Percentiles rank a stretch among this genome's conserved stretches.
Evolutionary conservation across 108 stramenopile genomes (phyloP).

Genomic region (Cyclotella baltica): DNA sequence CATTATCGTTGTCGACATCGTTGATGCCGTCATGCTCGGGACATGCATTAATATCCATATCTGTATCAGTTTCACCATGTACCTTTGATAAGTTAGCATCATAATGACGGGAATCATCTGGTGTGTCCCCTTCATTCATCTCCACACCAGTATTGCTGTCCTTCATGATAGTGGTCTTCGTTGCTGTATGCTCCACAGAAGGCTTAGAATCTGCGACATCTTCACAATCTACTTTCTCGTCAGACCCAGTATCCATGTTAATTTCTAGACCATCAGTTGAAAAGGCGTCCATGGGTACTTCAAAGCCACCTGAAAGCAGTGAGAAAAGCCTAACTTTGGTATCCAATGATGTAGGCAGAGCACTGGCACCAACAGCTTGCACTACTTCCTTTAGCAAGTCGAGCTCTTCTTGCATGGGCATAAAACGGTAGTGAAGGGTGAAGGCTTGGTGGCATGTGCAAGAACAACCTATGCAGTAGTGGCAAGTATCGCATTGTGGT

Average conservation of each 20-base stretch:
- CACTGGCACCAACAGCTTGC: slow-evolving; percentile 36
- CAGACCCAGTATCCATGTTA: neutral
- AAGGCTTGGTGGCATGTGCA: slow-evolving; percentile 78
- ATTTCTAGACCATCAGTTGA: slow-evolving; percentile 1
- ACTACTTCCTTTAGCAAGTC: slow-evolving; percentile 48
- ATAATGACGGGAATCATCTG: too few species aligned
- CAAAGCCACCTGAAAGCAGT: slow-evolving; percentile 19
- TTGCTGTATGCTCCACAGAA: neutral
- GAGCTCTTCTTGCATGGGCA: slow-evolving; percentile 49
- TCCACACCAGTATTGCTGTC: too few species aligned
- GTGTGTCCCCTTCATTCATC: too few species aligned
- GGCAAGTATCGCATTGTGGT: slow-evolving; percentile 57
- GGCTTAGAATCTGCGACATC: neutral
- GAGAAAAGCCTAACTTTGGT: slow-evolving; percentile 46
- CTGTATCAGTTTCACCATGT: neutral
- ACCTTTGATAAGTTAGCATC: too few species aligned
- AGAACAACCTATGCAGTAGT: slow-evolving; percentile 71
- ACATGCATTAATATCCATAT: neutral
- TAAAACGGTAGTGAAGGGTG: slow-evolving; percentile 70
- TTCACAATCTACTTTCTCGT: neutral
- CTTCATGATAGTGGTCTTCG: too few species aligned
- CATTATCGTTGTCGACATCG: too few species aligned
- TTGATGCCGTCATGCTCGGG: neutral
- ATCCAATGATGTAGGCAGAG: slow-evolving; percentile 24
- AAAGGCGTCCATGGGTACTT: slow-evolving; percentile 10